A percentile compares a stretch with the other conserved stretches of the same genome.
phyloP scores from a whole-genome alignment of 1,284 basidiomycete genomes.

The Rugosomyces carneus region DNA sequence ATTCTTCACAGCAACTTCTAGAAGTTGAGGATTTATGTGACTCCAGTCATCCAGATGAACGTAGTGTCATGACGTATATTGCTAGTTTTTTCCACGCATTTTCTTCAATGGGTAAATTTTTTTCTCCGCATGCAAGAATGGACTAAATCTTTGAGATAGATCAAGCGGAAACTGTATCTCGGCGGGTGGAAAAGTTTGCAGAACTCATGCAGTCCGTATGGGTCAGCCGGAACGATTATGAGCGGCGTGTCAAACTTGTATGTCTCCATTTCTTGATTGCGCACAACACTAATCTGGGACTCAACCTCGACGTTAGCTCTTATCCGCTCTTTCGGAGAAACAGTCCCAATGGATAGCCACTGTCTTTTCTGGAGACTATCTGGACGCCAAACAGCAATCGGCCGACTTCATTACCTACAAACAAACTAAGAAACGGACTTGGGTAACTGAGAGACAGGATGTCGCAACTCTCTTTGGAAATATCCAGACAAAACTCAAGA shows the following conservation, averaged over 20 bases:
- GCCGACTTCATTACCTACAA: slow-evolving; percentile 79
- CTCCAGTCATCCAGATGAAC: slow-evolving; percentile 82
- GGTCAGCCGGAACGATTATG: slow-evolving; percentile 88
- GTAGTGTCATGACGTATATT: slow-evolving; percentile 93
- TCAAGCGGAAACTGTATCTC: slow-evolving; percentile 90
- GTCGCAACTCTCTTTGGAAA: slow-evolving; percentile 87
- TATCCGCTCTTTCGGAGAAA: slow-evolving; percentile 56
- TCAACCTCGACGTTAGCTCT: slow-evolving; percentile 41
- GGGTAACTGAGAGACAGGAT: slow-evolving; percentile 90
- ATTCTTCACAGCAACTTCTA: slow-evolving; percentile 67
- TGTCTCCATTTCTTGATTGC: slow-evolving; percentile 16
- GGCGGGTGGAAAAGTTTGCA: slow-evolving; percentile 93
- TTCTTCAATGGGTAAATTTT: slow-evolving; percentile 78
- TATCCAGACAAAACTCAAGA: slow-evolving; percentile 90
- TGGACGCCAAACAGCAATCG: slow-evolving; percentile 75
- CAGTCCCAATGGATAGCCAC: slow-evolving; percentile 62
- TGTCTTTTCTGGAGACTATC: slow-evolving; percentile 68
- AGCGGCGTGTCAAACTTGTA: slow-evolving; percentile 76
- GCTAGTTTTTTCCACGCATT: slow-evolving; percentile 98
- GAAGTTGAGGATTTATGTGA: slow-evolving; percentile 98
- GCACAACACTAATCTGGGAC: slow-evolving; percentile 9
- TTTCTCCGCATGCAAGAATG: not conserved
- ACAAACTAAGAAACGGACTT: slow-evolving; percentile 77
- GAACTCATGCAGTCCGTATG: slow-evolving; percentile 90
- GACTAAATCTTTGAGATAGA: slow-evolving; percentile 41